These are phyloP conservation scores for Suillus americanus DNA, from an alignment of 768 basidiomycete genomes.

Conservation along the genomic window DNA sequence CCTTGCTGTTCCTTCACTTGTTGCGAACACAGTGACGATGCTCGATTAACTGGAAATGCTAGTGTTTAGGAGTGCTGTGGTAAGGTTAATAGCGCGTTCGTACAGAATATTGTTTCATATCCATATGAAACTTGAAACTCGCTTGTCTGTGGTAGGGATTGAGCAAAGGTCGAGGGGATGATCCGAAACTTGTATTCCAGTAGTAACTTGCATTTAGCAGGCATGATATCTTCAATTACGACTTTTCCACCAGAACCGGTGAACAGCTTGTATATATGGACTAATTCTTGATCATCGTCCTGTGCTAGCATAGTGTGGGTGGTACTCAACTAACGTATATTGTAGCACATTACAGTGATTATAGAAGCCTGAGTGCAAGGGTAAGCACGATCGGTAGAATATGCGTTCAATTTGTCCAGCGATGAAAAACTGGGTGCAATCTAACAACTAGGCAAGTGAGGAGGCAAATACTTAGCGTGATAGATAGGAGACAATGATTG, in stretches of 20 bases:
- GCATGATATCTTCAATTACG: background rate
- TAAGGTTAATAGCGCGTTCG: conserved; percentile 44
- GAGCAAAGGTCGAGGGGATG: background rate
- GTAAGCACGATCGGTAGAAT: background rate
- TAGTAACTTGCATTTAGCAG: background rate
- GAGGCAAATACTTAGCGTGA: conserved; percentile 1
- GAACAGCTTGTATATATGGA: background rate
- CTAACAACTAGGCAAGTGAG: background rate
- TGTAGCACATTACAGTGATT: background rate
- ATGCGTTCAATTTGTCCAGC: background rate
- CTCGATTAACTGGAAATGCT: conserved; percentile 38
- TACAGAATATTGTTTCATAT: conserved; percentile 23
- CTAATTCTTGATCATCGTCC: background rate
- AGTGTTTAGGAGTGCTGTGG: conserved; percentile 38
- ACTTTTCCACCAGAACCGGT: background rate
- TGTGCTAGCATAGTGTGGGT: background rate
- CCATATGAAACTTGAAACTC: background rate
- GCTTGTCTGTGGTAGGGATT: background rate
- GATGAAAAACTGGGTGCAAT: background rate
- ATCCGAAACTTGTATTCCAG: background rate
- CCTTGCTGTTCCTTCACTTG: conserved; percentile 14
- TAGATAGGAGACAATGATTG: conserved; percentile 1
- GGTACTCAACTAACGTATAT: background rate
- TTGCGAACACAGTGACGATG: conserved; percentile 14
- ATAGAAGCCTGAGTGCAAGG: background rate